Conservation (phyloP, 306 rosid genomes). For the Biancaea sappan region DNA sequence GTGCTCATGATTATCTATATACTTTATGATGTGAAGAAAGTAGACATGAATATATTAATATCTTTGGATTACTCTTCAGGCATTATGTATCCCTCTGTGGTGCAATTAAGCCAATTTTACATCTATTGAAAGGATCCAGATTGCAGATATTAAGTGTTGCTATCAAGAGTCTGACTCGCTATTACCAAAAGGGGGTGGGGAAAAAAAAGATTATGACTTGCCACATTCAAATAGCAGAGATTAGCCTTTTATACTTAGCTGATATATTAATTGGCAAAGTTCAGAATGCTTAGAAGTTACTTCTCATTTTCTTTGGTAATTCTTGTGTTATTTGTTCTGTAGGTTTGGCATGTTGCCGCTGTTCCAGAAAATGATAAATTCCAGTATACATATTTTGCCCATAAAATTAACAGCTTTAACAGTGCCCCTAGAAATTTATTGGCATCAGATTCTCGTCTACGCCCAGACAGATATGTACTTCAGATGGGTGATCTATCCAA, state of each 20-base stretch:
- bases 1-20: constrained; percentile 14
- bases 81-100: not conserved
- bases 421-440: constrained; percentile 76
- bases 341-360: constrained; percentile 93
- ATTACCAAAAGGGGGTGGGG: too few species aligned
- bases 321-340: constrained; percentile 37
- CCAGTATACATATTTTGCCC: constrained; percentile 89
- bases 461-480: constrained; percentile 91
- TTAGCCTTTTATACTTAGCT: not conserved
- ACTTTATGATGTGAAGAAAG: constrained; percentile 22
- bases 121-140: not conserved
- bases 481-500: constrained; percentile 85
- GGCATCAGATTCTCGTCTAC: constrained; percentile 91
- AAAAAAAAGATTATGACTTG: not conserved
- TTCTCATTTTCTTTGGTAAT: constrained; percentile 22
- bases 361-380: constrained; percentile 71
- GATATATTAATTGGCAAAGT: constrained; percentile 21
- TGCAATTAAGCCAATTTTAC: not conserved
- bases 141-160: constrained; percentile 7
- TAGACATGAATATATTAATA: constrained; percentile 21
- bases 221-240: not conserved
- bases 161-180: constrained; percentile 13
- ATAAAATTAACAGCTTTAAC: constrained; percentile 83
- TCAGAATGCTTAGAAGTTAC: not conserved
- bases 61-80: not conserved